A percentile compares a stretch with the other conserved stretches of the same genome.
Evolutionary conservation across 2,329 filamentous ascomycete genomes (phyloP).

Genomic region (Colletotrichum viniferum): DNA sequence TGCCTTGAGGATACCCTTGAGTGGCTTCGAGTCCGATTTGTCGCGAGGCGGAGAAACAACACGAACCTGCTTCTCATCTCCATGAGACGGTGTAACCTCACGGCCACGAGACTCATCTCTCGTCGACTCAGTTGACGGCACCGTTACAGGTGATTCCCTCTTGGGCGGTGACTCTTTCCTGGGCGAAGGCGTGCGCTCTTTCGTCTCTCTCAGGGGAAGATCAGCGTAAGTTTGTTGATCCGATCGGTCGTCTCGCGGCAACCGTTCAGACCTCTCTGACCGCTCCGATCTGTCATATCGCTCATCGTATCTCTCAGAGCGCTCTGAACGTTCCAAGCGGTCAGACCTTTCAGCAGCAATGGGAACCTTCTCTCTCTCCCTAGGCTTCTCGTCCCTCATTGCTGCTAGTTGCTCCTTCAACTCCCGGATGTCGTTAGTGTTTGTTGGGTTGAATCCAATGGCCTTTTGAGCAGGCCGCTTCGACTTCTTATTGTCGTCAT

Average conservation of each 20-base stretch:
- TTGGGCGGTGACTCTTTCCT: conserved; percentile 13
- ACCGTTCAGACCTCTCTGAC: neutral
- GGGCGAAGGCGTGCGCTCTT: conserved; percentile 16
- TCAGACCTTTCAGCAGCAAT: conserved; percentile 11
- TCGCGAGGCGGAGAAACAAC: conserved; percentile 73
- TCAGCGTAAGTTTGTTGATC: conserved; percentile 15
- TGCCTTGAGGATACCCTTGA: conserved; percentile 85
- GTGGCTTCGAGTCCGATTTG: conserved; percentile 68
- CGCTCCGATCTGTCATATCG: conserved; percentile 6
- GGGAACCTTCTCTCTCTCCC: conserved; percentile 4
- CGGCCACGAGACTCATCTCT: conserved; percentile 45
- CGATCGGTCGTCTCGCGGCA: neutral
- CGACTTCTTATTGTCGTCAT: conserved; percentile 42
- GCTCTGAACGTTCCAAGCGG: neutral
- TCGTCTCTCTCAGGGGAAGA: neutral
- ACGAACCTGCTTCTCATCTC: conserved; percentile 58
- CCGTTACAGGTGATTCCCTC: conserved; percentile 10
- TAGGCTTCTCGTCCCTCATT: conserved; percentile 31
- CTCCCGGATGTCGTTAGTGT: conserved; percentile 52
- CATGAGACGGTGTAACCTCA: conserved; percentile 35
- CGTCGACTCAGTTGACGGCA: conserved; percentile 19
- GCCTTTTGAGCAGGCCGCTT: conserved; percentile 43
- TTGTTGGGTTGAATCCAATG: conserved; percentile 55
- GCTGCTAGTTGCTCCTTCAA: conserved; percentile 56
- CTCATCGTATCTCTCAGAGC: neutral